Evolutionary conservation across 2,329 filamentous ascomycete species (phyloP).

Genomic region (Fusarium zealandicum): DNA sequence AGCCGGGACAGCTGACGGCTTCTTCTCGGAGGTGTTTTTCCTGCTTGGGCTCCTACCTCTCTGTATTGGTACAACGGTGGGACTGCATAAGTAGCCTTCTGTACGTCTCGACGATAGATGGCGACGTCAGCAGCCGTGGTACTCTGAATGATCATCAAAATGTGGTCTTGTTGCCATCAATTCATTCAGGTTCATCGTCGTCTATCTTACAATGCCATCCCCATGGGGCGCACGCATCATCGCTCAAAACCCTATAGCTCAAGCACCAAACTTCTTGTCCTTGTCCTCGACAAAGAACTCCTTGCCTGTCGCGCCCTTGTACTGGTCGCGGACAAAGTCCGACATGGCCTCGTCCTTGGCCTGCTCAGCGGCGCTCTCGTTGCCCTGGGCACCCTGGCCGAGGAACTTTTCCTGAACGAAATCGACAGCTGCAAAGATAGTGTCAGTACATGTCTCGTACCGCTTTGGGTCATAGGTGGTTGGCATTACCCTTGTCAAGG

Average conservation of each 20-base stretch:
- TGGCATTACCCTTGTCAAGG: slow-evolving; percentile 76
- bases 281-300: slow-evolving; percentile 78
- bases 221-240: not conserved
- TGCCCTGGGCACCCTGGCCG: slow-evolving; percentile 73
- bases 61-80: no score
- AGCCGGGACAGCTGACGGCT: no score
- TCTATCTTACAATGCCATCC: slow-evolving; percentile 10
- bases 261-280: slow-evolving; percentile 51
- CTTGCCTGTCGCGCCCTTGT: slow-evolving; percentile 72
- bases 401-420: slow-evolving; percentile 79
- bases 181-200: slow-evolving; percentile 9
- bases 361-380: slow-evolving; percentile 78
- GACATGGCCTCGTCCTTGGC: slow-evolving; percentile 83
- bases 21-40: no score
- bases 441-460: not conserved
- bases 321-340: slow-evolving; percentile 73
- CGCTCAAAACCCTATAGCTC: not conserved
- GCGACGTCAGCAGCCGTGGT: no score
- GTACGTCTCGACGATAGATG: no score
- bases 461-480: not conserved
- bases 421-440: slow-evolving; percentile 67
- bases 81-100: no score
- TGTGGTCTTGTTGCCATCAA: not conserved
- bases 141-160: not conserved
- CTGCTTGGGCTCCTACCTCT: no score